These are phyloP conservation scores for Amanita phalloides DNA, from an alignment of 768 basidiomycete species.

Conservation along the genomic window DNA sequence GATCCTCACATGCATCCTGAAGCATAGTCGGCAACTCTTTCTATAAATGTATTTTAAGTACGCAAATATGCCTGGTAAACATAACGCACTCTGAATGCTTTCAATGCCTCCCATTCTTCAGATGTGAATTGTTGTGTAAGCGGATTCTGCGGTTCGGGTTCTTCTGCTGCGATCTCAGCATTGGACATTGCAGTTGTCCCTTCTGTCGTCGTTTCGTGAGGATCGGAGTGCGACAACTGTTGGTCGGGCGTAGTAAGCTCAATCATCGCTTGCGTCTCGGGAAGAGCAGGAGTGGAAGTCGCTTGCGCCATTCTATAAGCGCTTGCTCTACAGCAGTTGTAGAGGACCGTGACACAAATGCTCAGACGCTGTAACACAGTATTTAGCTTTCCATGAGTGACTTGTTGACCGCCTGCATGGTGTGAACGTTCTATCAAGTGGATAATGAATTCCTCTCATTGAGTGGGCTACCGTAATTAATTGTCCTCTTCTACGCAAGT, in stretches of 20 bases:
- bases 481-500: not conserved
- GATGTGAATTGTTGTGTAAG: slow-evolving; percentile 62
- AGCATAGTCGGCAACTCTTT: slow-evolving; percentile 41
- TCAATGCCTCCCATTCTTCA: slow-evolving; percentile 63
- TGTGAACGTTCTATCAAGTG: too few relatives aligned
- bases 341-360: too few relatives aligned
- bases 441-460: too few relatives aligned
- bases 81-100: slow-evolving; percentile 49
- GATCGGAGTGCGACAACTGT: not conserved
- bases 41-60: slow-evolving; percentile 12
- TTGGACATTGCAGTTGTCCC: slow-evolving; percentile 7
- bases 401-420: too few relatives aligned
- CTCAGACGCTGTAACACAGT: too few relatives aligned
- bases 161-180: slow-evolving; percentile 9
- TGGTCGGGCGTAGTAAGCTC: not conserved
- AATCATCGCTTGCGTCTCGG: not conserved
- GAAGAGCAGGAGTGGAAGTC: not conserved
- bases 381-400: too few relatives aligned
- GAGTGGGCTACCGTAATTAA: not conserved
- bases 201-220: slow-evolving; percentile 1
- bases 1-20: slow-evolving; percentile 48
- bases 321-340: too few relatives aligned
- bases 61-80: not conserved
- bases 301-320: not conserved
- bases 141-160: slow-evolving; percentile 51